These are phyloP conservation scores for Leptomonas seymouri DNA, from an alignment of 208 protist genomes.

Conservation along the genomic window DNA sequence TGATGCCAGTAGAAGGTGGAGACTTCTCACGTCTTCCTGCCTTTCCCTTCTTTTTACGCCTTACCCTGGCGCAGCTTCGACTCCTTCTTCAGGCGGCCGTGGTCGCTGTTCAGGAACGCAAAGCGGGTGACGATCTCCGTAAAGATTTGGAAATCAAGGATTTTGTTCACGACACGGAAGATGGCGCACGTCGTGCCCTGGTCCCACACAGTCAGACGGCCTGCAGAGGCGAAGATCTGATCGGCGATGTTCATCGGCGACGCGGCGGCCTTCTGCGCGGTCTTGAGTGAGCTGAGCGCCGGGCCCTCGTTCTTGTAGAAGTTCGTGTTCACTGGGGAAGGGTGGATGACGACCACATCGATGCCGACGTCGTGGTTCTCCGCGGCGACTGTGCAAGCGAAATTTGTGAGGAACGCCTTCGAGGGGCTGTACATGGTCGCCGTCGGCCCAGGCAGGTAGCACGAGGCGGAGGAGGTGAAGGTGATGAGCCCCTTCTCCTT, in stretches of 20 bases:
- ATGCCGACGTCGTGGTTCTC: constrained; percentile 86
- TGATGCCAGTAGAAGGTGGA: too few relatives aligned
- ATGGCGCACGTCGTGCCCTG: constrained; percentile 69
- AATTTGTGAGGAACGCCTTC: constrained; percentile 93
- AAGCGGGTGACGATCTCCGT: constrained; percentile 83
- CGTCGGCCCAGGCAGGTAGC: constrained; percentile 87
- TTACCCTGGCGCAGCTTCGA: constrained; percentile 55
- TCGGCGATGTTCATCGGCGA: constrained; percentile 81
- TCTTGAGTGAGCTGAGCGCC: constrained; percentile 69
- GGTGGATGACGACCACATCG: constrained; percentile 88
- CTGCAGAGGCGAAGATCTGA: constrained; percentile 83
- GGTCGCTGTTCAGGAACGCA: constrained; percentile 73
- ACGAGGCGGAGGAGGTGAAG: constrained; percentile 86
- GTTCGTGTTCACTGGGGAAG: constrained; percentile 89
- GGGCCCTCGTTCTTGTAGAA: constrained; percentile 91
- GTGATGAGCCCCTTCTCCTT: constrained; percentile 83
- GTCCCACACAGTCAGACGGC: constrained; percentile 86
- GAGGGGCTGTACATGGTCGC: constrained; percentile 90
- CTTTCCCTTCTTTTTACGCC: constrained; percentile 11
- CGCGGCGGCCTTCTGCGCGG: constrained; percentile 70
- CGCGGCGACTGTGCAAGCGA: constrained; percentile 76
- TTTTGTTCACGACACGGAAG: constrained; percentile 82
- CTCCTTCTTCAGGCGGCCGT: constrained; percentile 49
- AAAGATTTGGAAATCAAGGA: constrained; percentile 87
- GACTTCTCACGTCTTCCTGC: not conserved